Conservation (phyloP, 1,139 yeast genomes). For the Saccharomyces hybrid region DNA sequence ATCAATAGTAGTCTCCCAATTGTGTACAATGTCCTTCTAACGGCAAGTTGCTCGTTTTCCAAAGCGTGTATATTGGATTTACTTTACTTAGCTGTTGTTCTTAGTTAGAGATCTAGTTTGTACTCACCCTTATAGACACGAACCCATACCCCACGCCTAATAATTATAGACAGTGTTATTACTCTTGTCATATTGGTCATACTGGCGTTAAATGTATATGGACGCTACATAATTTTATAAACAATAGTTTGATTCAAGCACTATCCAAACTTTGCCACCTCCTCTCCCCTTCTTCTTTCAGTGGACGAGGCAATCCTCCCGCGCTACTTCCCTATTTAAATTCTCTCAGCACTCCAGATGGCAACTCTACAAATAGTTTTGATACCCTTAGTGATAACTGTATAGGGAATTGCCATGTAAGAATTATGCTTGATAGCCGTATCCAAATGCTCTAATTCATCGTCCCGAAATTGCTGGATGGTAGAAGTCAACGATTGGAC, state of each 20-base stretch:
- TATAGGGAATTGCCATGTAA: slow-evolving; percentile 85
- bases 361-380: slow-evolving; percentile 78
- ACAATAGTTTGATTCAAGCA: background rate
- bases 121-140: background rate
- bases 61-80: background rate
- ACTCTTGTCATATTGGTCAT: background rate
- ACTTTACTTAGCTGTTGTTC: background rate
- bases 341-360: slow-evolving; percentile 85
- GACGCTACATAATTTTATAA: background rate
- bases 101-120: background rate
- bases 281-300: background rate
- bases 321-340: slow-evolving; percentile 33
- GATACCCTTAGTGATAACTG: slow-evolving; percentile 78
- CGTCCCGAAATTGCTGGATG: slow-evolving; percentile 79
- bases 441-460: slow-evolving; percentile 89
- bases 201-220: background rate
- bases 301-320: background rate
- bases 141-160: background rate
- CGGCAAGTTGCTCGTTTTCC: background rate
- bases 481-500: slow-evolving; percentile 49
- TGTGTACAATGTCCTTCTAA: background rate
- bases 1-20: background rate
- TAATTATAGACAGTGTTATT: background rate
- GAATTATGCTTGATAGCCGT: slow-evolving; percentile 92
- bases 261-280: background rate